Base-by-base conservation (phyloP, 805 yeast genomes). In the Starmerella potacharoeniae region DNA sequence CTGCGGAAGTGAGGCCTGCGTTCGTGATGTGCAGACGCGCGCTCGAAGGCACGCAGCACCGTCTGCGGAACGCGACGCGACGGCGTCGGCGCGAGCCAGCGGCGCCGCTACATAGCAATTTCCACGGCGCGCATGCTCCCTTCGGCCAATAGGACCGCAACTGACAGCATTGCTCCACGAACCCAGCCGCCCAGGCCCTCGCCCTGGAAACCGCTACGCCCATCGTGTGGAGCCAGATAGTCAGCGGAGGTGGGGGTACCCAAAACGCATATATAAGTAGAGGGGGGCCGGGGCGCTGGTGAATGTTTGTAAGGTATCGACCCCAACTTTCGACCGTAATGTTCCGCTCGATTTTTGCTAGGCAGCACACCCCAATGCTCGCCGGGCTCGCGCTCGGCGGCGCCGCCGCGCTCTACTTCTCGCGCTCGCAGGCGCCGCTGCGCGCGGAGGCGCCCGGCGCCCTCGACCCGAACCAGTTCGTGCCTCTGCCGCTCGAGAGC, bases 311-410 rank as follows among this genome's bases (percentile, higher is more conserved):
- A 13, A 22, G 44, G 39, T 13, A 42, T 43, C 41, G 29, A 17
- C 34, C 7, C 29, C 16, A 10, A 22, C 37, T 13, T 42, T 9
- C 33, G 4, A 13, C 33, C 22, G 9, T 7, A 3, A 55, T 55
- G 60, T 45, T 58, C 37, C 54, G 54, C 13, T 47, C 55, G 14
- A 33, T 56, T 30, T 42, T 56, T 29, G 48, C 30, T 17, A 46
- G 35, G 35, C 56, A 53, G 48, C 50, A 56, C 44, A 17, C 56
- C n/a, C 60, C 58, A 16, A 36, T 56, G 43, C 53, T 60, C 49
- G 58, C 79, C 40, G 62, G 75, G 47, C 75, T 76, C 31, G 63
- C 77, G 41, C 61, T 68, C 45, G 78, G 80, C 48, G 77, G 75
- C 40, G 81, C 80, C 13, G 71, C 67, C 14, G 60, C 65, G 47